phyloP scores from a whole-genome alignment of 768 basidiomycete species.

The Auricularia auricula-judae region DNA sequence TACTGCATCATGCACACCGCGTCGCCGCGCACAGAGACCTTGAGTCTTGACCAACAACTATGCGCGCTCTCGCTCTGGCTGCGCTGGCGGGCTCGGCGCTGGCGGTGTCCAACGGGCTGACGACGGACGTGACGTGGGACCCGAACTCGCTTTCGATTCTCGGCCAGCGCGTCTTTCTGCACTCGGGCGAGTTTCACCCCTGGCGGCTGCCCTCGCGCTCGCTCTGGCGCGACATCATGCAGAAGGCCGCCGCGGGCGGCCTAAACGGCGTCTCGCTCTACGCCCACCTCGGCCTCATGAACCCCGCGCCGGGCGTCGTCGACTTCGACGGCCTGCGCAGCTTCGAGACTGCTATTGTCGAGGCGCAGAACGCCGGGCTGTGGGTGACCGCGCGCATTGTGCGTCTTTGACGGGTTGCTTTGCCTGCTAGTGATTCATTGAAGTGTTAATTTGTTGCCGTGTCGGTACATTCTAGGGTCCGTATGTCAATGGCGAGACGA shows the following conservation, averaged over 20 bases:
- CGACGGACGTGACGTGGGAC: conserved; percentile 31
- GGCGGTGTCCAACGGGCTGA: background rate
- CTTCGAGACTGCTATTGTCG: conserved; percentile 41
- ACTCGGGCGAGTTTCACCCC: conserved; percentile 35
- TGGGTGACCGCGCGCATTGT: conserved; percentile 46
- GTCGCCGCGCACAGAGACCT: background rate
- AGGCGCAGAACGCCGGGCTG: conserved; percentile 38
- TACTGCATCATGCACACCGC: background rate
- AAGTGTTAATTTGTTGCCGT: too few relatives aligned
- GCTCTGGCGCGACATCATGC: conserved; percentile 47
- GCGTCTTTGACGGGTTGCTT: too few relatives aligned
- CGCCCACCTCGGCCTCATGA: conserved; percentile 47
- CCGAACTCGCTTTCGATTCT: conserved; percentile 45
- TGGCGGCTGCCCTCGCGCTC: conserved; percentile 1
- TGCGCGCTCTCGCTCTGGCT: background rate
- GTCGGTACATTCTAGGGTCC: conserved; percentile 18
- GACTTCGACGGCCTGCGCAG: conserved; percentile 38
- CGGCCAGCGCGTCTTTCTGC: conserved; percentile 45
- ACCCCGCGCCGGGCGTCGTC: conserved; percentile 35
- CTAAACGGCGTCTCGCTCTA: conserved; percentile 54
- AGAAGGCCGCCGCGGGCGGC: conserved; percentile 52
- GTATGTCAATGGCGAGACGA: conserved; percentile 33
- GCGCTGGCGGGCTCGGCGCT: background rate
- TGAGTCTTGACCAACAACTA: background rate
- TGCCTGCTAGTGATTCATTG: too few relatives aligned